Evolutionary conservation across 768 basidiomycete species (phyloP).

Genomic region (Lactarius trivialis): DNA sequence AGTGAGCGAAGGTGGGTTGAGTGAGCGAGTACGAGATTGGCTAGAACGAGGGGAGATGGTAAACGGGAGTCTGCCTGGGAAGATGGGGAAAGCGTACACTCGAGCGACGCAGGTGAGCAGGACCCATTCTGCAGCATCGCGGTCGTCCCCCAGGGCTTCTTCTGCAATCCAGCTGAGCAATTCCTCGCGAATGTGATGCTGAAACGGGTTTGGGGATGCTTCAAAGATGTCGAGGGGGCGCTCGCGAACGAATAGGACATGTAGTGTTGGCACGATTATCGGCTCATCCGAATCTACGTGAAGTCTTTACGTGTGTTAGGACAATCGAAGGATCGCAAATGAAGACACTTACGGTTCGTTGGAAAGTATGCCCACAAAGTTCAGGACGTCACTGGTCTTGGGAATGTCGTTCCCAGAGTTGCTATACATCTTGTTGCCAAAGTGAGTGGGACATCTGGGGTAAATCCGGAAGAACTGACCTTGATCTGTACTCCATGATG

Average conservation of each 20-base stretch:
- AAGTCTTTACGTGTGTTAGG: conserved; percentile 27
- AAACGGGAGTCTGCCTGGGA: background rate
- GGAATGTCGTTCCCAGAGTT: conserved; percentile 37
- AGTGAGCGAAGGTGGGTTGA: conserved; percentile 61
- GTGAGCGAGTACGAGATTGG: conserved; percentile 57
- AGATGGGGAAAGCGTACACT: conserved; percentile 43
- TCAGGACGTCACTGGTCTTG: conserved; percentile 55
- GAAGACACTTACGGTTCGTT: conserved; percentile 49
- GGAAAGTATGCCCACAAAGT: conserved; percentile 69
- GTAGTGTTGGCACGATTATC: conserved; percentile 53
- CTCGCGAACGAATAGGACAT: conserved; percentile 51
- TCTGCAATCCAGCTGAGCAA: conserved; percentile 69
- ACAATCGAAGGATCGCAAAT: background rate
- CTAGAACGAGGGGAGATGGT: conserved; percentile 33
- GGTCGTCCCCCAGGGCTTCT: conserved; percentile 63
- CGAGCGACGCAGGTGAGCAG: conserved; percentile 52
- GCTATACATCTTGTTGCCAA: conserved; percentile 51
- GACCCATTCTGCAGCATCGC: conserved; percentile 67
- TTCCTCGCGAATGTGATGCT: conserved; percentile 39
- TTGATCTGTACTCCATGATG: conserved; percentile 74
- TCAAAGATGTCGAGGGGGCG: conserved; percentile 32
- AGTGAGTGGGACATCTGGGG: conserved; percentile 3
- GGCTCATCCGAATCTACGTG: conserved; percentile 32
- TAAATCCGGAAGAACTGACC: conserved; percentile 32
- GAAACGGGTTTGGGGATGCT: conserved; percentile 18